A percentile compares a stretch with the other conserved stretches of the same genome.
These are phyloP conservation scores for Coelastrella sp. DNA, from an alignment of 139 green algal species.

Conservation along the genomic window DNA sequence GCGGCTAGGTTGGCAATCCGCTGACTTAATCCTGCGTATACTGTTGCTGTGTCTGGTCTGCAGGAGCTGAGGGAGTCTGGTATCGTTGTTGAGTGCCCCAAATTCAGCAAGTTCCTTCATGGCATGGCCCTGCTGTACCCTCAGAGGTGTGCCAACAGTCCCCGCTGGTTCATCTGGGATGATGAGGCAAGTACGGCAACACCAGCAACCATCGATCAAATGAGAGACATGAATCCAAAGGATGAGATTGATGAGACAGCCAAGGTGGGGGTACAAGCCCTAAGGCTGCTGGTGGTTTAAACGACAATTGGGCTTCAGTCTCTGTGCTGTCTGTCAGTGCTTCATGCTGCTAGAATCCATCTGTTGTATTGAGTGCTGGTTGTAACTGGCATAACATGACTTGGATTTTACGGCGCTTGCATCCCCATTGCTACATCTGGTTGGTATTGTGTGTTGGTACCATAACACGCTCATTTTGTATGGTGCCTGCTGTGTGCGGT, in stretches of 20 bases:
- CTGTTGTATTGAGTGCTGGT: too few relatives aligned
- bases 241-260: background rate
- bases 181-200: constrained; percentile 50
- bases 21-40: background rate
- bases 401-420: too few relatives aligned
- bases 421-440: too few relatives aligned
- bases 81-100: constrained; percentile 79
- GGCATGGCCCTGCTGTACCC: constrained; percentile 64
- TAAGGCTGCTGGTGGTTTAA: background rate
- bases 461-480: too few relatives aligned
- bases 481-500: too few relatives aligned
- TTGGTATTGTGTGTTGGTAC: too few relatives aligned
- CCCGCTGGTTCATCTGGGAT: constrained; percentile 79
- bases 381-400: too few relatives aligned
- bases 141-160: constrained; percentile 67
- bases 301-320: too few relatives aligned
- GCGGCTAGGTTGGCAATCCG: too few relatives aligned
- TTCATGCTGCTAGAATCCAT: too few relatives aligned
- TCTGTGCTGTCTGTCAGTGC: too few relatives aligned
- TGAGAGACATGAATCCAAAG: constrained; percentile 51
- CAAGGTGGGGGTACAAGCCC: background rate
- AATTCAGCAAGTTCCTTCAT: constrained; percentile 83
- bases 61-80: constrained; percentile 63
- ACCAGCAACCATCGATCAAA: constrained; percentile 78
- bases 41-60: background rate